These are phyloP conservation scores for Aspergillus caelatus DNA, from an alignment of 2,329 filamentous ascomycete species.

Conservation along the genomic window DNA sequence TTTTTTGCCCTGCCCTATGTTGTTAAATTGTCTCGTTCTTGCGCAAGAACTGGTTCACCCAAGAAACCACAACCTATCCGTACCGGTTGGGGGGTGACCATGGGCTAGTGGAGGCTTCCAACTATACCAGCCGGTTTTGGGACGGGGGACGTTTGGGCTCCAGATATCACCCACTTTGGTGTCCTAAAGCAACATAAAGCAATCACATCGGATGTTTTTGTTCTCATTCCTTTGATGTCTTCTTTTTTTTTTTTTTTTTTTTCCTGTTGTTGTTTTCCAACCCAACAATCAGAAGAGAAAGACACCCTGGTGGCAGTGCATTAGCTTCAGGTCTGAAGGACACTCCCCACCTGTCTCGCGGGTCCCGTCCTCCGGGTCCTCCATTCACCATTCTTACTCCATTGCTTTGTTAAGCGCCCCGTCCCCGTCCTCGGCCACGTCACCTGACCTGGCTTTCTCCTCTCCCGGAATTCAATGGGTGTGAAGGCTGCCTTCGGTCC, in stretches of 20 bases:
- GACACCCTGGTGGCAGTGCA: constrained; percentile 4
- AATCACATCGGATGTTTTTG: not conserved
- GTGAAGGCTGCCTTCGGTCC: constrained; percentile 2
- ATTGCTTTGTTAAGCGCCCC: constrained; percentile 5
- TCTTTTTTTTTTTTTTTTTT: constrained; percentile 12
- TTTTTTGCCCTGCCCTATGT: not conserved
- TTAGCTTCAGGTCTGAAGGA: not conserved
- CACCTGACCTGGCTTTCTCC: constrained; percentile 5
- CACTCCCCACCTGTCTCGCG: not conserved
- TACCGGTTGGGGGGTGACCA: not conserved
- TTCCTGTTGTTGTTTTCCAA: not conserved
- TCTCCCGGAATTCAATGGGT: constrained; percentile 4
- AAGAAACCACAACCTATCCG: not conserved
- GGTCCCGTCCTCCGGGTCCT: constrained; percentile 6
- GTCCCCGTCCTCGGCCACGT: constrained; percentile 3
- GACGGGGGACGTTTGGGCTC: not conserved
- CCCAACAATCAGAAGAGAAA: not conserved
- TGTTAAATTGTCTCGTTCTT: not conserved
- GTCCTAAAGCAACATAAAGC: not conserved
- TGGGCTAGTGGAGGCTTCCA: not conserved
- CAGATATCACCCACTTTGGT: not conserved
- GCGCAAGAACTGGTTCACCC: not conserved
- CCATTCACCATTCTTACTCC: not conserved
- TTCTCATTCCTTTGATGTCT: constrained; percentile 14
- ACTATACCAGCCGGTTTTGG: not conserved